These are phyloP conservation scores for Fusarium bulbicola DNA, from an alignment of 2,329 filamentous ascomycete species.

Conservation along the genomic window DNA sequence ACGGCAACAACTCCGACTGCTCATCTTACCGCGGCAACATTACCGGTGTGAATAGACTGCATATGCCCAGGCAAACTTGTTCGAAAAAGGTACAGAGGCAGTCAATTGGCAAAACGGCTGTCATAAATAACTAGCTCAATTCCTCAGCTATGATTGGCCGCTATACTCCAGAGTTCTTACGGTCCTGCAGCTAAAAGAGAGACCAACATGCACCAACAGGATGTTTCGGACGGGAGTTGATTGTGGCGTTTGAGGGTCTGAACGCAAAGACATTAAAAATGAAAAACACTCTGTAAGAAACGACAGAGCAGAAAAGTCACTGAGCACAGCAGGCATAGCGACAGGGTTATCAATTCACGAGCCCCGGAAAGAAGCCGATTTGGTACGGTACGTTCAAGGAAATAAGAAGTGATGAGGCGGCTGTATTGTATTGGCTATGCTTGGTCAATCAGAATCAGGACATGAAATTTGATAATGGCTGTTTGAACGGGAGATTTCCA, in stretches of 20 bases:
- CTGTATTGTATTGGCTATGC: background rate
- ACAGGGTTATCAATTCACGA: background rate
- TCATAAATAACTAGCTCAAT: background rate
- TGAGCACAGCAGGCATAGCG: conserved; percentile 9
- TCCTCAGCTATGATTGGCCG: conserved; percentile 1
- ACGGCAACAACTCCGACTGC: background rate
- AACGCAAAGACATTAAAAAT: conserved; percentile 5
- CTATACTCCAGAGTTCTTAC: background rate
- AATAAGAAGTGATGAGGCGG: background rate
- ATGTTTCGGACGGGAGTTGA: conserved; percentile 8
- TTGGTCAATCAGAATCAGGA: background rate
- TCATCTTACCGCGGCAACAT: conserved; percentile 2
- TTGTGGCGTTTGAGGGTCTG: conserved; percentile 24
- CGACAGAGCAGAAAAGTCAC: conserved; percentile 3
- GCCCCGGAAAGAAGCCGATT: conserved; percentile 14
- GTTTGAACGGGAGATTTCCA: conserved; percentile 6
- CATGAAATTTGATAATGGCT: background rate
- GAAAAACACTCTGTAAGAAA: conserved; percentile 3
- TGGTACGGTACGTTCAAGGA: background rate
- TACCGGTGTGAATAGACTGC: conserved; percentile 10
- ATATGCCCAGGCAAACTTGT: conserved; percentile 2
- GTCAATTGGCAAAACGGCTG: background rate
- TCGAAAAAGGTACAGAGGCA: background rate
- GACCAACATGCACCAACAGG: conserved; percentile 3
- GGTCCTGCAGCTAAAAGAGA: conserved; percentile 1